phyloP scores from a whole-genome alignment of 129 eudicot species.

The Chrysanthemum makinoi region DNA sequence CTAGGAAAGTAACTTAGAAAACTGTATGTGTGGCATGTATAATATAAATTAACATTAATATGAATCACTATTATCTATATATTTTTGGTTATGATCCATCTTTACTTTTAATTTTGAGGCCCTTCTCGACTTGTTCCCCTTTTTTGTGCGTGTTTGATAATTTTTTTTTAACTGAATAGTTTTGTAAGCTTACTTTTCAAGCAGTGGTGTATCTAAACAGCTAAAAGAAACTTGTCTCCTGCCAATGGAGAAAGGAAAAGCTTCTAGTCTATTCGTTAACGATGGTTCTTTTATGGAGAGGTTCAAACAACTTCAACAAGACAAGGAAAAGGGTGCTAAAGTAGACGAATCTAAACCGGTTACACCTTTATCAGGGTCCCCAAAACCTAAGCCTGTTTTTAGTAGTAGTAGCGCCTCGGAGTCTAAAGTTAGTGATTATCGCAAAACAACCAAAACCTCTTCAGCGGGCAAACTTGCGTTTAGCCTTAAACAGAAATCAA shows the following conservation, averaged over 20 bases:
- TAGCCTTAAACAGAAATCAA: constrained; percentile 92
- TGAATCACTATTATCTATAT: too few relatives aligned
- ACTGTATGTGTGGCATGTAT: too few relatives aligned
- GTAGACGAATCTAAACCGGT: constrained; percentile 23
- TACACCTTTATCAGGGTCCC: constrained; percentile 34
- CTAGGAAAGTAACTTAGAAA: too few relatives aligned
- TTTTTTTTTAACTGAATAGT: not conserved
- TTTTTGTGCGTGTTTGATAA: too few relatives aligned
- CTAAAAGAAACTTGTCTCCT: constrained; percentile 31
- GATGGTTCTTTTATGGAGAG: constrained; percentile 98
- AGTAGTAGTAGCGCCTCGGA: constrained; percentile 17
- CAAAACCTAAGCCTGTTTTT: constrained; percentile 52
- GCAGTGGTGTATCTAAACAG: constrained; percentile 56
- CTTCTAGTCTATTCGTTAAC: constrained; percentile 64
- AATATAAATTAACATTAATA: too few relatives aligned
- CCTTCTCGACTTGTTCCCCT: too few relatives aligned
- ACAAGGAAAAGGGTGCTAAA: constrained; percentile 25
- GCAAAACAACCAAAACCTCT: constrained; percentile 39
- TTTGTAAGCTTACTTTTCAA: constrained; percentile 70
- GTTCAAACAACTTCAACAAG: constrained; percentile 86
- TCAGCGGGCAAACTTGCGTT: constrained; percentile 91
- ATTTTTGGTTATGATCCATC: too few relatives aligned
- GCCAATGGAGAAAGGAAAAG: constrained; percentile 71
- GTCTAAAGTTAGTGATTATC: constrained; percentile 33
- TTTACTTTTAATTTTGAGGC: too few relatives aligned